Base-by-base conservation (phyloP, 257 asterid species). In the Capsicum rhomboideum region DNA sequence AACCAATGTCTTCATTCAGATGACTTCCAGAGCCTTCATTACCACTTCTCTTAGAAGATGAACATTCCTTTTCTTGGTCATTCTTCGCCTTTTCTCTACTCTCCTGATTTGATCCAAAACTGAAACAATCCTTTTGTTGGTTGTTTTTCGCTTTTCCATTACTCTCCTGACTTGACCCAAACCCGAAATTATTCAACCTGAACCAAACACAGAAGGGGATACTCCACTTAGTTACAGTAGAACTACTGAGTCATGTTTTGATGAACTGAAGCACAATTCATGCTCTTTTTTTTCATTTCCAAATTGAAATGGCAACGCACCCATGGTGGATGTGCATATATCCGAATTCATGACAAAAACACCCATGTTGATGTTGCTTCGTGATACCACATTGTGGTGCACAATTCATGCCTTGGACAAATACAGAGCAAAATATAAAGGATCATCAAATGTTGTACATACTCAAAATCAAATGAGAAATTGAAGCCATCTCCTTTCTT, bases 391-490 rank as follows among this genome's bases (percentile, higher is more conserved):
- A 34, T 34, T 34, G 40, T 34, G 40, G 40, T 34, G 61, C 44
- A 71, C 50, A 71, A 40, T 71, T 71, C 52, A 68, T 23, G 12
- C 20, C 79, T 68, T 46, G 49, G 61, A 77, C 2, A 50, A 77
- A 77, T 77, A 77, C 14, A 17, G 81, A 77, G 63, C 63, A 77
- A 16, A 50, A 10, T 26, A 50, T 81, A 52, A 82, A 67, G 61
- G 63, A 82, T 28, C 37, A 50, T 2, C 12, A 66, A 46, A 50
- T 10, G 75, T 31, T 18, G 54, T 67, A 86, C 98, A 87, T 90
- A 95, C 98, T 91, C 95, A 87, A 96, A 94, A 91, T 94, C 99
- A 90, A 96, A 93, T 77, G 90, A 83, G 83, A 94, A 93, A 71
- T 89, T 81, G 88, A 95, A 92, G 85, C 82, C 75, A 87, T 94